A percentile compares a stretch with the other conserved stretches of the same genome.
phyloP scores from a whole-genome alignment of 106 monocot genomes.

The Platanthera guangdongensis region DNA sequence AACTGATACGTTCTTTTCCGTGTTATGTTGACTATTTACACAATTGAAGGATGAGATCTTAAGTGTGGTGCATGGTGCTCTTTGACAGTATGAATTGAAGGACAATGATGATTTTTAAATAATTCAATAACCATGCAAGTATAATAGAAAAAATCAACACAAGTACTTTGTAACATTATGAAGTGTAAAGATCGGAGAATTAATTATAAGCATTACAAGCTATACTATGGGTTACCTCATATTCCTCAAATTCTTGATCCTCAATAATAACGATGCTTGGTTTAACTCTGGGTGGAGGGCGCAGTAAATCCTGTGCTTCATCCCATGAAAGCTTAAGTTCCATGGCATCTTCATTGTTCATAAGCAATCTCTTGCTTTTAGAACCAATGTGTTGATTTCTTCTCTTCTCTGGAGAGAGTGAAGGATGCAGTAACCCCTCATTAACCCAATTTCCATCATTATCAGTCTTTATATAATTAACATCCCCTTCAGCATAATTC shows the following conservation, averaged over 20 bases:
- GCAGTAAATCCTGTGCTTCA: conserved; percentile 85
- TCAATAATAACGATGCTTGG: conserved; percentile 87
- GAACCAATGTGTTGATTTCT: conserved; percentile 67
- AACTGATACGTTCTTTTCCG: neutral
- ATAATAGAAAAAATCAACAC: neutral
- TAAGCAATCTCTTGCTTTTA: conserved; percentile 77
- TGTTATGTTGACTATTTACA: neutral
- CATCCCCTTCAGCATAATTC: conserved; percentile 34
- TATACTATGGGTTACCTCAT: conserved; percentile 50
- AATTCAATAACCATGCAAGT: neutral
- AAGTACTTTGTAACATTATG: neutral
- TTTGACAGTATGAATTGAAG: neutral
- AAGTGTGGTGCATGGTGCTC: neutral
- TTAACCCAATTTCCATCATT: conserved; percentile 31
- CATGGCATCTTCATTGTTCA: conserved; percentile 76
- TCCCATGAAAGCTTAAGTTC: conserved; percentile 93
- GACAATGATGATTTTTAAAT: neutral
- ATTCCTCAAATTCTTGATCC: conserved; percentile 95
- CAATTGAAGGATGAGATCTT: neutral
- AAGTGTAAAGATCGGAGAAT: neutral
- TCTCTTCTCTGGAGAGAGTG: conserved; percentile 27
- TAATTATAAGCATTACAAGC: neutral
- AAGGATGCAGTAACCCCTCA: conserved; percentile 51
- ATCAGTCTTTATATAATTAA: conserved; percentile 50
- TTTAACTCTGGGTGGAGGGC: conserved; percentile 63